A percentile compares a stretch with the other conserved stretches of the same genome.
These are phyloP conservation scores for Aspergillus sp. DNA, from an alignment of 2,329 filamentous ascomycete species.

Conservation along the genomic window DNA sequence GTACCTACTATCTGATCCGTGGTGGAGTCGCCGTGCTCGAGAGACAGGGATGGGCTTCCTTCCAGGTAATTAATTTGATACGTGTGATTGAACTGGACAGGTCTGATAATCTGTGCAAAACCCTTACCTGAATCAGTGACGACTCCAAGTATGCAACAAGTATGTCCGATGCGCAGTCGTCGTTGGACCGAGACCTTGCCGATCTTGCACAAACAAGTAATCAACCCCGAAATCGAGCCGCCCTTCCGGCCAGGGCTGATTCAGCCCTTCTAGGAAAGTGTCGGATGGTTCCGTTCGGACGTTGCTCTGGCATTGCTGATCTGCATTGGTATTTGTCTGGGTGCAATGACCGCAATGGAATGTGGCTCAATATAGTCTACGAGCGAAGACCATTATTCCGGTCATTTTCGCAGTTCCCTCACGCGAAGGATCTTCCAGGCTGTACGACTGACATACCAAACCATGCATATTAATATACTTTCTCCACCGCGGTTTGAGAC, in stretches of 20 bases:
- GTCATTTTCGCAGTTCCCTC: too few relatives aligned
- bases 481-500: too few relatives aligned
- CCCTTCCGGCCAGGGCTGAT: neutral
- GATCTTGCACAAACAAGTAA: neutral
- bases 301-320: neutral
- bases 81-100: neutral
- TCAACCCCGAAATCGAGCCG: neutral
- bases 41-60: neutral
- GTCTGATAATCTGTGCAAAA: neutral
- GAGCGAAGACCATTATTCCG: too few relatives aligned
- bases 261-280: neutral
- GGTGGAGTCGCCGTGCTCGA: neutral
- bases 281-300: neutral
- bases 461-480: too few relatives aligned
- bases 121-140: too few relatives aligned
- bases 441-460: too few relatives aligned
- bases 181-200: neutral
- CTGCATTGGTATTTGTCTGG: too few relatives aligned
- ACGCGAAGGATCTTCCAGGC: too few relatives aligned
- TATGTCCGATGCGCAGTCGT: too few relatives aligned
- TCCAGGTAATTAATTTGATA: neutral
- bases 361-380: too few relatives aligned
- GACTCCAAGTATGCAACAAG: too few relatives aligned
- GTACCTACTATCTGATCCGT: slow-evolving; percentile 3
- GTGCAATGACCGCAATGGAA: too few relatives aligned